These are phyloP conservation scores for Penicillium sp. DNA, from an alignment of 2,329 filamentous ascomycete genomes.

Conservation along the genomic window DNA sequence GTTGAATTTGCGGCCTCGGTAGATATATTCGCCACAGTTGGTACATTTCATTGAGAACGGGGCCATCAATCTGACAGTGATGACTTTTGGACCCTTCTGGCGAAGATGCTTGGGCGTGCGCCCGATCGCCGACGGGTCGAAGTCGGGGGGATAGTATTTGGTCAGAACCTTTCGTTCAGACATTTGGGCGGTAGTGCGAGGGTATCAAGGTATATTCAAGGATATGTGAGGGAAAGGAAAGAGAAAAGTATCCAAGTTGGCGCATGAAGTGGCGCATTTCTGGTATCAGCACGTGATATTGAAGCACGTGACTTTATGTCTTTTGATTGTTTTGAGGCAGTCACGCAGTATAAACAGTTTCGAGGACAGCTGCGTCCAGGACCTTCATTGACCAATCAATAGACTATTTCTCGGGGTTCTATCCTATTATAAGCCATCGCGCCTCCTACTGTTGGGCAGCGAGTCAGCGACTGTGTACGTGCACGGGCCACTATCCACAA, in stretches of 20 bases:
- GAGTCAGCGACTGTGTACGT: not conserved
- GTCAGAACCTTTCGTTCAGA: constrained; percentile 76
- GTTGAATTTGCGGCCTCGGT: constrained; percentile 94
- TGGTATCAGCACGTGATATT: not conserved
- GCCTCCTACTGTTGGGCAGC: not conserved
- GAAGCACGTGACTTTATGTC: not conserved
- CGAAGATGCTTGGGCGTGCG: constrained; percentile 55
- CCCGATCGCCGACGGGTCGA: constrained; percentile 77
- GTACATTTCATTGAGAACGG: constrained; percentile 76
- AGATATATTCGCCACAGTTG: constrained; percentile 66
- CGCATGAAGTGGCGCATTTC: not conserved
- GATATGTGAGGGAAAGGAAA: not conserved
- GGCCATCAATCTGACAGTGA: constrained; percentile 85
- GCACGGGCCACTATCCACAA: constrained; percentile 21
- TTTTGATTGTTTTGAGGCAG: not conserved
- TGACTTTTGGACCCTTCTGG: constrained; percentile 68
- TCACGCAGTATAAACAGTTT: not conserved
- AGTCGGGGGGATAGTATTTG: constrained; percentile 65
- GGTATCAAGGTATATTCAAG: too few species aligned
- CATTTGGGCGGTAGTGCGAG: constrained; percentile 52
- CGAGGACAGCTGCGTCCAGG: not conserved
- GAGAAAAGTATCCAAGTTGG: not conserved
- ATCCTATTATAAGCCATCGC: not conserved
- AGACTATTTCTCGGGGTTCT: not conserved
- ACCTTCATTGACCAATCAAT: not conserved